Evolutionary conservation across 805 yeast species (phyloP).

Genomic region (Barnettozyma californica): DNA sequence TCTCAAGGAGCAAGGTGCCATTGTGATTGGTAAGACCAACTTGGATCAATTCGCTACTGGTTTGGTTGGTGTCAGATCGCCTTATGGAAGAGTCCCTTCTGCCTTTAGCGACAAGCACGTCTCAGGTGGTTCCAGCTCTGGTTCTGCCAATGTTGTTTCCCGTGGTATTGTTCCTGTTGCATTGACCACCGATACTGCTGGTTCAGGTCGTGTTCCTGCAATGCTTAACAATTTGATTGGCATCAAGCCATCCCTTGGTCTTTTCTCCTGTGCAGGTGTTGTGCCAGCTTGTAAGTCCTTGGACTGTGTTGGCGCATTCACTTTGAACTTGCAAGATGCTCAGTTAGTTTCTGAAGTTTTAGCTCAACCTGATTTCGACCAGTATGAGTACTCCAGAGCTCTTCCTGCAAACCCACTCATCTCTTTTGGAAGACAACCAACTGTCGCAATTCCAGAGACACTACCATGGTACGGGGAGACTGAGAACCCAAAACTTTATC

Average conservation of each 20-base stretch:
- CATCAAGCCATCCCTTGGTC: conserved; percentile 88
- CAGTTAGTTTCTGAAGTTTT: conserved; percentile 66
- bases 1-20: conserved; percentile 88
- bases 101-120: conserved; percentile 75
- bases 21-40: conserved; percentile 89
- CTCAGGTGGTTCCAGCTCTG: conserved; percentile 94
- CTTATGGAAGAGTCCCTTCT: conserved; percentile 85
- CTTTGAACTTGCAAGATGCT: conserved; percentile 76
- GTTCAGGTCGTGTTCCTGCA: conserved; percentile 97
- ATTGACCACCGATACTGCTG: conserved; percentile 96
- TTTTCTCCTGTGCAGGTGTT: conserved; percentile 83
- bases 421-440: conserved; percentile 53
- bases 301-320: conserved; percentile 86
- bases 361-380: conserved; percentile 60
- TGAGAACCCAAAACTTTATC: conserved; percentile 68
- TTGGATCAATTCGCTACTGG: conserved; percentile 98
- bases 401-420: conserved; percentile 63
- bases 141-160: conserved; percentile 89
- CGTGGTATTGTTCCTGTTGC: conserved; percentile 86
- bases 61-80: conserved; percentile 89
- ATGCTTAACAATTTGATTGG: conserved; percentile 89
- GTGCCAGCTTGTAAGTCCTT: conserved; percentile 95
- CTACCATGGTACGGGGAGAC: conserved; percentile 78
- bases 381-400: conserved; percentile 77
- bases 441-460: conserved; percentile 69